These are phyloP conservation scores for Erigeron canadensis DNA, from an alignment of 129 eudicot genomes.

Conservation along the genomic window DNA sequence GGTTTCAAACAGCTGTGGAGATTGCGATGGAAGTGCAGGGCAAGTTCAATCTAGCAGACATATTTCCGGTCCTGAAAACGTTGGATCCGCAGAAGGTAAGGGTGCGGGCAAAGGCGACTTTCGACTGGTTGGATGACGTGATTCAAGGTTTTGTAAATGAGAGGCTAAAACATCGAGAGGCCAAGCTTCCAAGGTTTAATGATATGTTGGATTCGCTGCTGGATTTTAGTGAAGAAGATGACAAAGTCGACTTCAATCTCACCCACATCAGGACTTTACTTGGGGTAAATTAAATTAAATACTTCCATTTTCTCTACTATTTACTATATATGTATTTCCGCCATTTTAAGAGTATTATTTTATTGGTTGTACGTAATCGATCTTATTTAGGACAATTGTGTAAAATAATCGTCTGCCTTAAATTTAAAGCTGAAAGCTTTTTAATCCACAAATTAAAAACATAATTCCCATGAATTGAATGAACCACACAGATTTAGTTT, in stretches of 20 bases:
- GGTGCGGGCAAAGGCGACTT: constrained; percentile 33
- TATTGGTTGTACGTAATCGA: too few relatives aligned
- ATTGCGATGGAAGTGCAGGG: constrained; percentile 42
- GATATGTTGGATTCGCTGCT: constrained; percentile 49
- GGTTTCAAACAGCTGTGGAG: constrained; percentile 31
- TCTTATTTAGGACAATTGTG: too few relatives aligned
- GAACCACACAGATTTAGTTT: too few relatives aligned
- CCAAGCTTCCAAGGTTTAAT: constrained; percentile 17
- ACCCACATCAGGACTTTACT: constrained; percentile 28
- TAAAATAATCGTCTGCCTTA: too few relatives aligned
- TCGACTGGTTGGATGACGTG: constrained; percentile 31
- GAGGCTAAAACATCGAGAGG: constrained; percentile 24
- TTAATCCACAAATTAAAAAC: too few relatives aligned
- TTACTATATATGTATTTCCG: too few relatives aligned
- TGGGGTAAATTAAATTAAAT: constrained; percentile 27
- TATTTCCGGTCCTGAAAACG: constrained; percentile 39
- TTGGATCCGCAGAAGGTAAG: constrained; percentile 56
- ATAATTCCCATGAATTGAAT: too few relatives aligned
- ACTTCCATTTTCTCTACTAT: too few relatives aligned
- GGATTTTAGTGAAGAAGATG: constrained; percentile 29
- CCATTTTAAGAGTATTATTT: too few relatives aligned
- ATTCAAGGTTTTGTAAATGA: constrained; percentile 22
- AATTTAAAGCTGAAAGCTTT: too few relatives aligned
- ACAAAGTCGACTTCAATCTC: constrained; percentile 22
- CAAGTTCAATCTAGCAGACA: constrained; percentile 48